These are phyloP conservation scores for Aspergillus haitiensis DNA, from an alignment of 495 filamentous ascomycete species.

Conservation along the genomic window DNA sequence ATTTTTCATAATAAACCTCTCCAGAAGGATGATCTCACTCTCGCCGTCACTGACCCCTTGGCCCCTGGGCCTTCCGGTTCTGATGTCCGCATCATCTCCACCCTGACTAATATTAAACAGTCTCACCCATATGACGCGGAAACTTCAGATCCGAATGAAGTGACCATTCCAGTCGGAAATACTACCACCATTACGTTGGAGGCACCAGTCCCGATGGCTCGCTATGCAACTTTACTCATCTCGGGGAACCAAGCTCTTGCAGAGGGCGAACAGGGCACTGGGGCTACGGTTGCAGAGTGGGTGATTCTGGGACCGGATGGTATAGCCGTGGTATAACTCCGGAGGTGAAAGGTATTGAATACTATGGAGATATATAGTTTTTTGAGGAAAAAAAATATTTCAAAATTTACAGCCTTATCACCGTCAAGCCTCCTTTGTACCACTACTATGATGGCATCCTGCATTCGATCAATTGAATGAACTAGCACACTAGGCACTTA, in stretches of 20 bases:
- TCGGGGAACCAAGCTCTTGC: conserved; percentile 47
- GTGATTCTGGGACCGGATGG: conserved; percentile 47
- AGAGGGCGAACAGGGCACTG: conserved; percentile 47
- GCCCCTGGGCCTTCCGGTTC: conserved; percentile 7
- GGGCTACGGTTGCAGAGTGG: conserved; percentile 75
- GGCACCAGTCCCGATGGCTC: conserved; percentile 33
- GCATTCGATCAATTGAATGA: too few species aligned
- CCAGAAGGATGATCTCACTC: conserved; percentile 13
- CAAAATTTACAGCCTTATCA: too few species aligned
- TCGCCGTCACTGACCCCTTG: conserved; percentile 2
- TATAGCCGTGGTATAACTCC: too few species aligned
- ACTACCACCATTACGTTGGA: conserved; percentile 48
- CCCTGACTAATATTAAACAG: conserved; percentile 32
- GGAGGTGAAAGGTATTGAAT: too few species aligned
- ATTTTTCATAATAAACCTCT: conserved; percentile 54
- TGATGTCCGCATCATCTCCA: conserved; percentile 23
- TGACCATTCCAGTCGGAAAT: conserved; percentile 46
- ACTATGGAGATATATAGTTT: too few species aligned
- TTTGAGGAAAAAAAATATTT: too few species aligned
- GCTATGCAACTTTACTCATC: conserved; percentile 49
- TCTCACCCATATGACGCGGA: conserved; percentile 40
- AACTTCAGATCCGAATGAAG: conserved; percentile 27
- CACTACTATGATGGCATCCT: too few species aligned
- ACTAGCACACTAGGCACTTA: too few species aligned
- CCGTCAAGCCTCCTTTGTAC: too few species aligned